Evolutionary conservation across 1,284 basidiomycete species (phyloP).

Genomic region (Earliella scabrosa): DNA sequence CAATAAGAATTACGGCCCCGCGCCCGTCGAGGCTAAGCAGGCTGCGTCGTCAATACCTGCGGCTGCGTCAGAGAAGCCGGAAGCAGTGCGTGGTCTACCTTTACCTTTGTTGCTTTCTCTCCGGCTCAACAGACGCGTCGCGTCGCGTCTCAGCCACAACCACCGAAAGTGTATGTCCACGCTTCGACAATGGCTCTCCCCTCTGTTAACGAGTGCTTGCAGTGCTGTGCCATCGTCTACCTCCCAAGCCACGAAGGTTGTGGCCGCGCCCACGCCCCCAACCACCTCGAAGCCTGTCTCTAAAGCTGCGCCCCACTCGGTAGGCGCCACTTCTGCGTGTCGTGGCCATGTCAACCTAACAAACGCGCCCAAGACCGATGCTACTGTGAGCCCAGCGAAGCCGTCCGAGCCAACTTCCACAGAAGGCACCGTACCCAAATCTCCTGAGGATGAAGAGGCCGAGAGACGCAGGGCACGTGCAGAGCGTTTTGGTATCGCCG

Average conservation of each 20-base stretch:
- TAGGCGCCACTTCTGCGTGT: constrained; percentile 2
- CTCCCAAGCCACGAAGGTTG: constrained; percentile 1
- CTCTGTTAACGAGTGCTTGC: not conserved
- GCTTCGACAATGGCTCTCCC: not conserved
- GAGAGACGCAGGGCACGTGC: constrained; percentile 67
- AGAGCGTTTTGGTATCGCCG: constrained; percentile 68
- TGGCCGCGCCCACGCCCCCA: not conserved
- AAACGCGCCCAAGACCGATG: constrained; percentile 2
- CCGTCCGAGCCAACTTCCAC: constrained; percentile 15
- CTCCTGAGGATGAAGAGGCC: constrained; percentile 53
- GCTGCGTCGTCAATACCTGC: constrained; percentile 12
- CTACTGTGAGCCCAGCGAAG: not conserved
- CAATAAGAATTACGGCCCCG: constrained; percentile 34
- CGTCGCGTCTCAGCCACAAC: constrained; percentile 39
- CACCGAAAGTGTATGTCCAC: constrained; percentile 49
- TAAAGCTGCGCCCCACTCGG: constrained; percentile 12
- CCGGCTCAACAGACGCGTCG: constrained; percentile 15
- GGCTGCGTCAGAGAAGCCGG: constrained; percentile 16
- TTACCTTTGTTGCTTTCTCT: not conserved
- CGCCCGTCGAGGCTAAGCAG: constrained; percentile 1
- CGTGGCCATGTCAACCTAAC: not conserved
- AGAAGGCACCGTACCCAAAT: constrained; percentile 20
- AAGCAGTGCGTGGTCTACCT: constrained; percentile 26
- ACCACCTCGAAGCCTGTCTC: constrained; percentile 17
- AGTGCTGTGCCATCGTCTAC: constrained; percentile 4